A percentile compares a stretch with the other conserved stretches of the same genome.
These are phyloP conservation scores for Jacaranda copaia DNA, from an alignment of 257 asterid genomes.

Conservation along the genomic window DNA sequence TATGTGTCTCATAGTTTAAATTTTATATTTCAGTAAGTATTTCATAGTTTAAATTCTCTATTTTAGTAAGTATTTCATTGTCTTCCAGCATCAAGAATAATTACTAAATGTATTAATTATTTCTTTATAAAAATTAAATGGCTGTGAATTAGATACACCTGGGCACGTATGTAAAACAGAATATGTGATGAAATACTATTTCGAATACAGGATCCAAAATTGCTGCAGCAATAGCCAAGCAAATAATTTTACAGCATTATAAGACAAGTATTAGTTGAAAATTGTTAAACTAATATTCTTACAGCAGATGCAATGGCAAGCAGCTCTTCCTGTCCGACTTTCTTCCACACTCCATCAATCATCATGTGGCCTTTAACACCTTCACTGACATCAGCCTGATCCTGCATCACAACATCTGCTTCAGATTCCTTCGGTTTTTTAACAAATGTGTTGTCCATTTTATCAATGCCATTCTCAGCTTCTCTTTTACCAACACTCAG, in stretches of 20 bases:
- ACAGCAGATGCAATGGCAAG: slow-evolving; percentile 63
- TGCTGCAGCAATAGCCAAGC: too few relatives aligned
- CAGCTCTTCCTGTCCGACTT: slow-evolving; percentile 59
- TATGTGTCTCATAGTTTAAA: too few relatives aligned
- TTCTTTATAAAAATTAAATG: too few relatives aligned
- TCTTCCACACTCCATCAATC: slow-evolving; percentile 77
- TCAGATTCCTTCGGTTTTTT: slow-evolving; percentile 46
- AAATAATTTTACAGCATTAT: not conserved
- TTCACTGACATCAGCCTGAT: slow-evolving; percentile 9
- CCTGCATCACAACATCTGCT: slow-evolving; percentile 29
- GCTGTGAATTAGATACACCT: too few relatives aligned
- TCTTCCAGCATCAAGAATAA: too few relatives aligned
- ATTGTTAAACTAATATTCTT: slow-evolving; percentile 48
- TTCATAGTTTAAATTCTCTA: too few relatives aligned
- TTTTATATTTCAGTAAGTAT: too few relatives aligned
- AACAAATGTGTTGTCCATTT: slow-evolving; percentile 33
- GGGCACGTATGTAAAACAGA: too few relatives aligned
- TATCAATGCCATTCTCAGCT: slow-evolving; percentile 46
- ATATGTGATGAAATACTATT: too few relatives aligned
- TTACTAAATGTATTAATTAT: too few relatives aligned
- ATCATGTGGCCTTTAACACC: slow-evolving; percentile 59
- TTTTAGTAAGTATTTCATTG: too few relatives aligned
- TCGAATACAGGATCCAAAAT: too few relatives aligned
- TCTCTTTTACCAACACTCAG: slow-evolving; percentile 55
- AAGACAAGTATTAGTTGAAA: not conserved